Conservation (phyloP, 305 asterid genomes). For the Coffea humblotiana region DNA sequence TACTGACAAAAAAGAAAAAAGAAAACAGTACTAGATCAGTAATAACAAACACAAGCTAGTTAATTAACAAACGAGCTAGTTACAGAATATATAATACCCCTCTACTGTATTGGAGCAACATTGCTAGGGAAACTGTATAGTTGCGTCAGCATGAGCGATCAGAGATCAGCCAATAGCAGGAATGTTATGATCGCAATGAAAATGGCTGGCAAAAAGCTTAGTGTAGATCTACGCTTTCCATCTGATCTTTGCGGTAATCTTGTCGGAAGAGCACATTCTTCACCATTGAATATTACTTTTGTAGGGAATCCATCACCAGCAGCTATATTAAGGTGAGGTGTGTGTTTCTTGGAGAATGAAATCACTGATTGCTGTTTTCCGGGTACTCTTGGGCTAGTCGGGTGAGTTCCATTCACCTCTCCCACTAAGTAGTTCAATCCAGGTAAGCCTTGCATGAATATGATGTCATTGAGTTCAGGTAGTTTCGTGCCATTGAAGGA, state of each 20-base stretch:
- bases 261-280: slow-evolving; percentile 75
- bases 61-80: no score
- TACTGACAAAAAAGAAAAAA: slow-evolving; percentile 1
- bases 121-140: slow-evolving; percentile 6
- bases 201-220: slow-evolving; percentile 31
- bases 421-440: slow-evolving; percentile 71
- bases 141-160: slow-evolving; percentile 34
- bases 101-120: neutral
- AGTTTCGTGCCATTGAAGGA: slow-evolving; percentile 73
- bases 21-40: neutral
- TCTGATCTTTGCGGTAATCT: slow-evolving; percentile 35
- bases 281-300: slow-evolving; percentile 74
- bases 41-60: no score
- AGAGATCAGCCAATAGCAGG: slow-evolving; percentile 36
- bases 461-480: slow-evolving; percentile 33
- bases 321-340: slow-evolving; percentile 33
- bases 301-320: slow-evolving; percentile 84
- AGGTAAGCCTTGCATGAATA: slow-evolving; percentile 77
- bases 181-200: slow-evolving; percentile 40
- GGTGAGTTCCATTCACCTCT: slow-evolving; percentile 59
- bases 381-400: slow-evolving; percentile 65
- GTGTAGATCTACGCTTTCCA: slow-evolving; percentile 23
- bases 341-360: slow-evolving; percentile 61
- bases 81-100: neutral
- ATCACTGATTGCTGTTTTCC: slow-evolving; percentile 89